Percentiles rank a stretch among this genome's conserved stretches.
Evolutionary conservation across 768 basidiomycete genomes (phyloP).

Genomic region (Boletus eberwhitei): DNA sequence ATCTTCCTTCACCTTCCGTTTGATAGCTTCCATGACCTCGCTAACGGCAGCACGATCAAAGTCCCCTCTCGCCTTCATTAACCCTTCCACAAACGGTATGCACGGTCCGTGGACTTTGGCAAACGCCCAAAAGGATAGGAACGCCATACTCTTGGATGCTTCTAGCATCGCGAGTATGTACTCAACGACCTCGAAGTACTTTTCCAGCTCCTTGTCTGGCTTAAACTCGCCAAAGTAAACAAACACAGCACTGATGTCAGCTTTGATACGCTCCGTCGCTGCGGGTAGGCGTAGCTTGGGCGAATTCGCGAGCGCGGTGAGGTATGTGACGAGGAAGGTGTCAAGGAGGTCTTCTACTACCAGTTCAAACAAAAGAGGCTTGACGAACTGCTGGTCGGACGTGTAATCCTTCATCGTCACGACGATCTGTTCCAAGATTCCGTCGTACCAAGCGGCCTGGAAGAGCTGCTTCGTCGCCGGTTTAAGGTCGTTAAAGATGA

Average conservation of each 20-base stretch:
- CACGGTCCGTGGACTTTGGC: slow-evolving; percentile 94
- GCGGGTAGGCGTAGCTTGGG: slow-evolving; percentile 84
- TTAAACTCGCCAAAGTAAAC: slow-evolving; percentile 80
- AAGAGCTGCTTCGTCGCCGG: slow-evolving; percentile 83
- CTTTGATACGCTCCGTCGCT: slow-evolving; percentile 78
- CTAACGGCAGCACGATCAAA: slow-evolving; percentile 82
- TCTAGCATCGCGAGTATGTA: slow-evolving; percentile 76
- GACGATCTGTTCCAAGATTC: slow-evolving; percentile 80
- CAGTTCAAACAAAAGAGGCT: slow-evolving; percentile 85
- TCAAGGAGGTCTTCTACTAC: slow-evolving; percentile 92
- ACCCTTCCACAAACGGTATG: slow-evolving; percentile 82
- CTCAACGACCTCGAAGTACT: slow-evolving; percentile 83
- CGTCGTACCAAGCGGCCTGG: slow-evolving; percentile 86
- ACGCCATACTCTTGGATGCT: slow-evolving; percentile 84
- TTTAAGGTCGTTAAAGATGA: slow-evolving; percentile 93
- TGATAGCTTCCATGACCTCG: slow-evolving; percentile 93
- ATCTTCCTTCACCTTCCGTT: slow-evolving; percentile 91
- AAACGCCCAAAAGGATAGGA: slow-evolving; percentile 92
- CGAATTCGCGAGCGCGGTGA: slow-evolving; percentile 80
- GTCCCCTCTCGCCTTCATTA: slow-evolving; percentile 89
- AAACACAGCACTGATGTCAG: slow-evolving; percentile 76
- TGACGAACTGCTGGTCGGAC: slow-evolving; percentile 88
- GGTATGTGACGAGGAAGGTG: slow-evolving; percentile 83
- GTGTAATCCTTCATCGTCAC: slow-evolving; percentile 97
- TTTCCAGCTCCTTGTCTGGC: slow-evolving; percentile 73